Conservation (phyloP, 139 green algal genomes). For the Ulvella scutata region DNA sequence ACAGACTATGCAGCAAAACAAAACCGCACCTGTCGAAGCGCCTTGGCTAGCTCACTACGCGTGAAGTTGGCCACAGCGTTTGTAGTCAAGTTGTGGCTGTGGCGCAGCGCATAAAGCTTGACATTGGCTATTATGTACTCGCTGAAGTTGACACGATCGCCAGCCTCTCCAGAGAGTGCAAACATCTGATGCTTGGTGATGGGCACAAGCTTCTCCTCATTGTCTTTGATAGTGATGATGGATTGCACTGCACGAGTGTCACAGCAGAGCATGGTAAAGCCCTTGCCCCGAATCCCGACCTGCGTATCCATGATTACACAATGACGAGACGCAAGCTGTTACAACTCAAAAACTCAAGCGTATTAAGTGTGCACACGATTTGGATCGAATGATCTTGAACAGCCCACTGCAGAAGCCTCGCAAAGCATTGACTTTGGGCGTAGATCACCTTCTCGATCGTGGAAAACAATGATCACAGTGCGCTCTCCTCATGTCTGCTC, state of each 20-base stretch:
- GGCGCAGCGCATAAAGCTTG: slow-evolving; percentile 78
- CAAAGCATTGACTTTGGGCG: too few species aligned
- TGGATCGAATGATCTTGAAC: too few species aligned
- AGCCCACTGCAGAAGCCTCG: too few species aligned
- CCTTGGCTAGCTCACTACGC: slow-evolving; percentile 79
- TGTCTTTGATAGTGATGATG: slow-evolving; percentile 95
- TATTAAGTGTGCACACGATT: too few species aligned
- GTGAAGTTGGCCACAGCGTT: slow-evolving; percentile 84
- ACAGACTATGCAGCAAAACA: too few species aligned
- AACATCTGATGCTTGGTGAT: slow-evolving; percentile 81
- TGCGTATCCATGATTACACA: slow-evolving; percentile 47
- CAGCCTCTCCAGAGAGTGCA: slow-evolving; percentile 69
- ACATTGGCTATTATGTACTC: slow-evolving; percentile 85
- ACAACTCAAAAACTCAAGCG: too few species aligned
- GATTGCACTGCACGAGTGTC: slow-evolving; percentile 73
- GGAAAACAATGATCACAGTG: too few species aligned
- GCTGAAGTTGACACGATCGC: slow-evolving; percentile 78
- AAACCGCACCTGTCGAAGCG: slow-evolving; percentile 56
- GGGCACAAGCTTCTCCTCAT: slow-evolving; percentile 87
- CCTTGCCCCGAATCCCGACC: slow-evolving; percentile 58
- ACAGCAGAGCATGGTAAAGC: slow-evolving; percentile 90
- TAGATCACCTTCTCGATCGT: too few species aligned
- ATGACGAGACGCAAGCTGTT: too few species aligned
- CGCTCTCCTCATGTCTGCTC: too few species aligned
- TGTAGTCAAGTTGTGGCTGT: slow-evolving; percentile 64